Base-by-base conservation (phyloP, 2,329 filamentous ascomycete genomes). In the Sporothrix luriei region DNA sequence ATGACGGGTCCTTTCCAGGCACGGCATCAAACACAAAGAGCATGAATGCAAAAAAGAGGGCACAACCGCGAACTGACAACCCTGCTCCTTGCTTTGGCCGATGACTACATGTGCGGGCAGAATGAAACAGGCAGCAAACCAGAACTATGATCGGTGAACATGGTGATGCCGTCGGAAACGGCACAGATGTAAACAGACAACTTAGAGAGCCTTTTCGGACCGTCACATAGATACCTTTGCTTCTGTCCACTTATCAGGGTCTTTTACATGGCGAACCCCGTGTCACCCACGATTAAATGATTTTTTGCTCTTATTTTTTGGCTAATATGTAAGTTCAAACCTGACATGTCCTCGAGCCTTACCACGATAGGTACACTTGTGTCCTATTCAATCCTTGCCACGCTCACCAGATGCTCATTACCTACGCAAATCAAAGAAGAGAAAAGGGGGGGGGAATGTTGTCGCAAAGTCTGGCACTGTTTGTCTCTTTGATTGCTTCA, bases 81-180 rank as follows among this genome's bases (percentile, higher is more conserved):
- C 62, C 9, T 51, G 46, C 62, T 51, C 46, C 62, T 51, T 65
- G 62, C 16, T 38, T 51, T 38, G 24, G 49, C 62, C 62, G 62
- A 65, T 24, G 38, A 19, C 43, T 51, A 51, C 61, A 49, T 64
- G 7, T 43, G 14, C 38, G 7, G 13, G 33, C n/a, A 24, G 33
- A 40, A n/a, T 33, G 29, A 57, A 26, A 24, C n/a, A 26, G 16
- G n/a, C 26, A 61, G 21, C 6, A 21, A 21, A 24, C 3, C 7
- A 24, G 38, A 40, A 40, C 48, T 13, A 19, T 16, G 29, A 26
- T 26, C 7, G n/a, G 52, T 55, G 29, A 9, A 21, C 29, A 2
- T 7, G 13, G 40, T 26, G 2, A 16, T 62, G 38, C 16, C 33
- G 38, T 46, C 19, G n/a, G 26, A 4, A n/a, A 46, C 3, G n/a